phyloP scores from a whole-genome alignment of 1,284 basidiomycete genomes.

The Sanghuangporus weigelae region DNA sequence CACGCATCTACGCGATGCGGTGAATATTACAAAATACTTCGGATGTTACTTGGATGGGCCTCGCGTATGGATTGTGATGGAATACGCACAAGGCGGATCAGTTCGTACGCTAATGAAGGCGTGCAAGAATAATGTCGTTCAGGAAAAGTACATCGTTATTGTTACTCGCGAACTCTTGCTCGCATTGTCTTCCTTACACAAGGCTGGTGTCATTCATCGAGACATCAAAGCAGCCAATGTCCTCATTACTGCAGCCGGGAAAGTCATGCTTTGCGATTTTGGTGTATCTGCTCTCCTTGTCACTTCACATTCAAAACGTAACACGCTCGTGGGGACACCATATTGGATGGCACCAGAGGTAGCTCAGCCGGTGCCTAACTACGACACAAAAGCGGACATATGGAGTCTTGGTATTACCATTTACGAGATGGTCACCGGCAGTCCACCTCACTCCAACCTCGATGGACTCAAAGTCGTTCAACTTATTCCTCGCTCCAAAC shows the following conservation, averaged over 20 bases:
- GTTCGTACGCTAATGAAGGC: conserved; percentile 87
- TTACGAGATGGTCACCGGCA: conserved; percentile 94
- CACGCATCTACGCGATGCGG: conserved; percentile 81
- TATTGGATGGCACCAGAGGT: conserved; percentile 99
- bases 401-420: conserved; percentile 96
- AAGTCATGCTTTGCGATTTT: conserved; percentile 94
- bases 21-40: conserved; percentile 94
- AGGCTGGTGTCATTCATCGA: conserved; percentile 90
- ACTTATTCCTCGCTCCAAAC: conserved; percentile 84
- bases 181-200: conserved; percentile 86
- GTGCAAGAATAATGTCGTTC: conserved; percentile 76
- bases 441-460: conserved; percentile 83
- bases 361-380: conserved; percentile 80
- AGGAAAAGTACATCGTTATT: conserved; percentile 86
- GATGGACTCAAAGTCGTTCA: conserved; percentile 85
- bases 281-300: conserved; percentile 92
- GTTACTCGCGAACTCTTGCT: conserved; percentile 88
- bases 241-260: conserved; percentile 81
- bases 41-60: conserved; percentile 94
- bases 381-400: conserved; percentile 94
- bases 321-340: conserved; percentile 93
- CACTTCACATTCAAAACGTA: conserved; percentile 84
- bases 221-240: conserved; percentile 98
- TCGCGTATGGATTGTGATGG: conserved; percentile 99
- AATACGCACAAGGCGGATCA: conserved; percentile 93